Evolutionary conservation across 805 yeast genomes (phyloP).

Genomic region (Candida gorgasii): DNA sequence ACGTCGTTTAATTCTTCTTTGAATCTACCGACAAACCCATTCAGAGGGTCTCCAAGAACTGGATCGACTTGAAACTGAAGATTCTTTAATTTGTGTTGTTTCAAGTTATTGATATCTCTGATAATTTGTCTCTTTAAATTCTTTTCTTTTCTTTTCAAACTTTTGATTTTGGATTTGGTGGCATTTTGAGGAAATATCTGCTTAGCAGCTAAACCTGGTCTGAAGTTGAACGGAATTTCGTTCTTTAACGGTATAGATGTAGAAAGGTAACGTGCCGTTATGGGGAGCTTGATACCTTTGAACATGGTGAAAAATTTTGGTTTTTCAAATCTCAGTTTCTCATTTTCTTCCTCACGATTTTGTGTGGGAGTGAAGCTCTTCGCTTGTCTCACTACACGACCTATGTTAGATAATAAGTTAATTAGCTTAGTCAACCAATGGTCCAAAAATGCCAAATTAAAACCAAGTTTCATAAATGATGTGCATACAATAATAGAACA

Average conservation of each 20-base stretch:
- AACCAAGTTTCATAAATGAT: conserved; percentile 5
- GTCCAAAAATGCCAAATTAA: conserved; percentile 1
- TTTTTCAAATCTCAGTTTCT: not conserved
- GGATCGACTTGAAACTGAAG: conserved; percentile 63
- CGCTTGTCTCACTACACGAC: not conserved
- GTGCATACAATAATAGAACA: conserved; percentile 1
- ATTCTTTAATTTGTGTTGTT: conserved; percentile 36
- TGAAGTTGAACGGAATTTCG: conserved; percentile 1
- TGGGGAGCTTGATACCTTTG: not conserved
- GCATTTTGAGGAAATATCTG: conserved; percentile 36
- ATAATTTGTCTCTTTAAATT: conserved; percentile 43
- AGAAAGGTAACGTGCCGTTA: conserved; percentile 1
- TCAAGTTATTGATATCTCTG: conserved; percentile 41
- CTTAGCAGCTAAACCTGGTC: conserved; percentile 35
- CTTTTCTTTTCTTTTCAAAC: conserved; percentile 39
- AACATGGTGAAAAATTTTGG: conserved; percentile 8
- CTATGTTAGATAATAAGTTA: conserved; percentile 1
- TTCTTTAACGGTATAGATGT: not conserved
- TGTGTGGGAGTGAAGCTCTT: no score
- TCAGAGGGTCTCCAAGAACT: conserved; percentile 69
- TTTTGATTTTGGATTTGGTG: conserved; percentile 31
- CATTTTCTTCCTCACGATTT: not conserved
- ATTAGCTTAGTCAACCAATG: not conserved
- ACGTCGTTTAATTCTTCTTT: conserved; percentile 61
- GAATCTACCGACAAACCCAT: conserved; percentile 69